Percentiles rank a stretch among this genome's conserved stretches.
Conservation (phyloP, 768 basidiomycete genomes). For the Sporobolomyces phaffii region DNA sequence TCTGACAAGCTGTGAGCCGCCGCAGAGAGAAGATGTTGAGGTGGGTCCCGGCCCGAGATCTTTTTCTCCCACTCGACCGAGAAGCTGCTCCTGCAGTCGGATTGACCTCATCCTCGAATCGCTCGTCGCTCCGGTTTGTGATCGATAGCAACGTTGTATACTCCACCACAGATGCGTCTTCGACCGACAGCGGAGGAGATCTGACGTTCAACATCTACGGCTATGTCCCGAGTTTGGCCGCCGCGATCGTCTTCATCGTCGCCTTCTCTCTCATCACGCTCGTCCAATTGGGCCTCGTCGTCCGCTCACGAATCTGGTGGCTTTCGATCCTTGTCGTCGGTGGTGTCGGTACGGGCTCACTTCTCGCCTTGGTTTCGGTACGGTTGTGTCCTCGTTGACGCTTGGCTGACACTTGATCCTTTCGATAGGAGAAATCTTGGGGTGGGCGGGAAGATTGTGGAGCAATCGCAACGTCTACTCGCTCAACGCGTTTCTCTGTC, state of each 20-base stretch:
- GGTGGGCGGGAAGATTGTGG: constrained; percentile 45
- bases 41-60: too few relatives aligned
- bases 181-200: neutral
- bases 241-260: constrained; percentile 43
- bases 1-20: too few relatives aligned
- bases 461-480: constrained; percentile 39
- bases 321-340: constrained; percentile 44
- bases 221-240: constrained; percentile 41
- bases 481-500: constrained; percentile 44
- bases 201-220: constrained; percentile 27
- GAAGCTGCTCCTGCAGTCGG: too few relatives aligned
- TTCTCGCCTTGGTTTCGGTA: neutral
- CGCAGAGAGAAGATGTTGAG: too few relatives aligned
- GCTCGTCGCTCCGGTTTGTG: too few relatives aligned
- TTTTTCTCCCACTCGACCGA: too few relatives aligned
- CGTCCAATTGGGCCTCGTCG: constrained; percentile 38
- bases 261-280: constrained; percentile 43
- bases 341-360: constrained; percentile 22
- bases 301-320: constrained; percentile 45
- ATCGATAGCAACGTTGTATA: too few relatives aligned
- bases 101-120: too few relatives aligned
- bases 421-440: constrained; percentile 39
- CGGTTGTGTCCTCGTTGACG: neutral
- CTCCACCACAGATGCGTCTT: neutral
- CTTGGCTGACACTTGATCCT: neutral